Percentiles rank a stretch among this genome's conserved stretches.
These are phyloP conservation scores for Candida boleticola DNA, from an alignment of 805 yeast genomes.

Conservation along the genomic window DNA sequence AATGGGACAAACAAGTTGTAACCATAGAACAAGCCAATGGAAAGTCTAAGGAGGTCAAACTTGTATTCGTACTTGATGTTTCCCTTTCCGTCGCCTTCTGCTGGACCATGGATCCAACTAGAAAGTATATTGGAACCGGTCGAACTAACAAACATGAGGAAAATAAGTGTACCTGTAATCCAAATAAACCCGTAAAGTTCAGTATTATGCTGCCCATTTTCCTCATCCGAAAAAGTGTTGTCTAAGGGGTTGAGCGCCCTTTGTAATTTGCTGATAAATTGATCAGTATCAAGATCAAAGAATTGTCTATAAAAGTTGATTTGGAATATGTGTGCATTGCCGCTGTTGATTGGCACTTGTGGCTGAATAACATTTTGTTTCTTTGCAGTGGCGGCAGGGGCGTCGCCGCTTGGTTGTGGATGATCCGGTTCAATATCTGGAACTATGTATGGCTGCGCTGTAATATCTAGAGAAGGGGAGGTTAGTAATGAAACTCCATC, in stretches of 20 bases:
- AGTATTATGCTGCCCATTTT: slow-evolving; percentile 36
- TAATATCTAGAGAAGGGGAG: slow-evolving; percentile 4
- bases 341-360: slow-evolving; percentile 16
- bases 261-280: slow-evolving; percentile 54
- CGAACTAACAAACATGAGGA: slow-evolving; percentile 70
- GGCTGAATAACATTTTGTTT: slow-evolving; percentile 22
- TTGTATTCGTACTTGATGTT: slow-evolving; percentile 50
- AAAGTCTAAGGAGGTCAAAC: slow-evolving; percentile 62
- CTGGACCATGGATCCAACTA: slow-evolving; percentile 43
- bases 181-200: slow-evolving; percentile 90
- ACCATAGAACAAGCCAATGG: slow-evolving; percentile 71
- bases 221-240: slow-evolving; percentile 16
- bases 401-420: neutral
- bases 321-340: slow-evolving; percentile 46
- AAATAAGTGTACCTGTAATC: slow-evolving; percentile 82
- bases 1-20: slow-evolving; percentile 70
- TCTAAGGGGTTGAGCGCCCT: slow-evolving; percentile 57
- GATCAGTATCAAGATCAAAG: slow-evolving; percentile 67
- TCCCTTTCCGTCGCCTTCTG: neutral
- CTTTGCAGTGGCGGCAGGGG: neutral
- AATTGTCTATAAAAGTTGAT: slow-evolving; percentile 59
- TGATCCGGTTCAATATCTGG: slow-evolving; percentile 6
- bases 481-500: slow-evolving; percentile 6
- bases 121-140: slow-evolving; percentile 67
- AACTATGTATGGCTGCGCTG: slow-evolving; percentile 10